Evolutionary conservation across 2,329 filamentous ascomycete genomes (phyloP).

Genomic region (Dichotomopilus funicola): DNA sequence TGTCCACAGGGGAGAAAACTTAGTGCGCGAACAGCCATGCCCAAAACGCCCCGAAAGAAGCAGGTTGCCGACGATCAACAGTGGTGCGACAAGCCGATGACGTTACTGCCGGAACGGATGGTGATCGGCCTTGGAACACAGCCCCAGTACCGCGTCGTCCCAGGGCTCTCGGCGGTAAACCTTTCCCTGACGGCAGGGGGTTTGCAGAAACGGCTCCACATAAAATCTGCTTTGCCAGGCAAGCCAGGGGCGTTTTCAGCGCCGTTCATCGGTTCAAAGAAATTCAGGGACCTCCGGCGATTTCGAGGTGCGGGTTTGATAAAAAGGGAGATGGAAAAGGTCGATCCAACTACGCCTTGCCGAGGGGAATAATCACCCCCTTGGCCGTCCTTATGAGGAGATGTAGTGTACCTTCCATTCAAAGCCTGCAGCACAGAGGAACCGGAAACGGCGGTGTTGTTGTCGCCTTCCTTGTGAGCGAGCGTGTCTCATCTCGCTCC

Average conservation of each 20-base stretch:
- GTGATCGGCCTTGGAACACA: background rate
- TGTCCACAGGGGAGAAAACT: background rate
- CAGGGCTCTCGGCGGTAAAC: background rate
- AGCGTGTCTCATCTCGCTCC: constrained; percentile 13
- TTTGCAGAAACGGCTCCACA: background rate
- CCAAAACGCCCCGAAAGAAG: background rate
- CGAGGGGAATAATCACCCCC: no score
- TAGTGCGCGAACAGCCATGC: background rate
- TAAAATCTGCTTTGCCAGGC: background rate
- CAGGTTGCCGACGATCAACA: background rate
- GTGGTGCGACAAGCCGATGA: constrained; percentile 1
- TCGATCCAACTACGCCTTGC: no score
- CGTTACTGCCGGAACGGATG: background rate
- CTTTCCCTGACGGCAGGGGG: background rate
- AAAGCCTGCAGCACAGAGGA: background rate
- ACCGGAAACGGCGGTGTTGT: background rate
- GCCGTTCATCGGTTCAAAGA: no score
- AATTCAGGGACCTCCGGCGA: no score
- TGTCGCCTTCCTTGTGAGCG: background rate
- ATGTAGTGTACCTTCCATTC: background rate
- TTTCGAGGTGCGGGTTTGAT: no score
- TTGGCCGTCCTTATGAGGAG: no score
- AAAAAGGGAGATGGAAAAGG: no score
- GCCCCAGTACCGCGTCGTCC: background rate
- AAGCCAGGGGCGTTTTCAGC: no score